Conservation (phyloP, 768 basidiomycete species). For the Russula emetica region DNA sequence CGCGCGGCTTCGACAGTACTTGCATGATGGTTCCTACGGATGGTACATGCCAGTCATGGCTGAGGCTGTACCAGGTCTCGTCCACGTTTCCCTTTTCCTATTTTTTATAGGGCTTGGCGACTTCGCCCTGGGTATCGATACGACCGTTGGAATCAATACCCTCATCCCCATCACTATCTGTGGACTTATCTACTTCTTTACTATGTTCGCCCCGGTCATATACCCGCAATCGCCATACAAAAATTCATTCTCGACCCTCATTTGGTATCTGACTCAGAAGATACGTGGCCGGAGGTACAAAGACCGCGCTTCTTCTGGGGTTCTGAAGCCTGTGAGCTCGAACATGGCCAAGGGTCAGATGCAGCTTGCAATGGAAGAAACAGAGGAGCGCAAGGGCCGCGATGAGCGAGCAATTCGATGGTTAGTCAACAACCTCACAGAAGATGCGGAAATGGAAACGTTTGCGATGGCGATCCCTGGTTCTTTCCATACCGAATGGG, state of each 20-base stretch:
- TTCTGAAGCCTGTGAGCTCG: background rate
- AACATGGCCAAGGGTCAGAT: constrained; percentile 8
- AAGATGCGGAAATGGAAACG: constrained; percentile 7
- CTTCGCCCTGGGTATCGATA: constrained; percentile 38
- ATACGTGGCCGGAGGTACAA: constrained; percentile 1
- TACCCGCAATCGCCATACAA: constrained; percentile 20
- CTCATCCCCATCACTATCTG: constrained; percentile 6
- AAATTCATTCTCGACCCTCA: constrained; percentile 8
- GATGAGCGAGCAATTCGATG: constrained; percentile 7
- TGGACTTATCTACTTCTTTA: constrained; percentile 20
- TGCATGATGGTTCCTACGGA: constrained; percentile 37
- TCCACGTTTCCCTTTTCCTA: constrained; percentile 48
- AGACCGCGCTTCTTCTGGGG: background rate
- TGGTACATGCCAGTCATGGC: constrained; percentile 43
- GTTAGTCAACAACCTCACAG: constrained; percentile 2
- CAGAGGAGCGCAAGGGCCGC: background rate
- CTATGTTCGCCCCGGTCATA: constrained; percentile 10
- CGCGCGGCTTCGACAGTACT: constrained; percentile 40
- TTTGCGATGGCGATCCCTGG: constrained; percentile 7
- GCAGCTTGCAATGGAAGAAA: constrained; percentile 17
- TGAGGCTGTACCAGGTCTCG: constrained; percentile 43
- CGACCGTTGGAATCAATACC: constrained; percentile 3
- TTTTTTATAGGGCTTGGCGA: constrained; percentile 48
- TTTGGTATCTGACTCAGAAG: constrained; percentile 13
- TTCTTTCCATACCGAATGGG: constrained; percentile 3